Conservation (phyloP, 495 filamentous ascomycete species). For the Penicillium crystallinum region DNA sequence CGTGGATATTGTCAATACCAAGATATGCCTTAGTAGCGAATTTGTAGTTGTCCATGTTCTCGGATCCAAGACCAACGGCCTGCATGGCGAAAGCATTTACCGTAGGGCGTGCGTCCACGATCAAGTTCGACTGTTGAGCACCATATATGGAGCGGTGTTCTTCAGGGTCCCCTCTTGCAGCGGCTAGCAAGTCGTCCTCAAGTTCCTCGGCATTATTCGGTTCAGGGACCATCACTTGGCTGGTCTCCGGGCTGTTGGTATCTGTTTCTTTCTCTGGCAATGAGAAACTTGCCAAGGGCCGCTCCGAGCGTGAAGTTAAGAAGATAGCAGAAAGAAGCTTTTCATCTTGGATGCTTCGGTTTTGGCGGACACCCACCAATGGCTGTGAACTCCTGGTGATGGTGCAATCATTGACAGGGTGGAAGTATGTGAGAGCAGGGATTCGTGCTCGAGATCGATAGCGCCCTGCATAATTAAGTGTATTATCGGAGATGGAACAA, state of each 20-base stretch:
- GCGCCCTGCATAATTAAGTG: constrained; percentile 84
- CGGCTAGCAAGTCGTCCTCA: constrained; percentile 66
- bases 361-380: constrained; percentile 77
- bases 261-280: constrained; percentile 46
- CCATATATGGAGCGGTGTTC: constrained; percentile 68
- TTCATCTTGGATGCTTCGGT: constrained; percentile 93
- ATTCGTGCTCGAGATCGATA: constrained; percentile 86
- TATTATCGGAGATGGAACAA: constrained; percentile 86
- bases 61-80: constrained; percentile 85
- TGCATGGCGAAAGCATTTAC: constrained; percentile 97
- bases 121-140: constrained; percentile 89
- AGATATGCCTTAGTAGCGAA: constrained; percentile 89
- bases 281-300: constrained; percentile 42
- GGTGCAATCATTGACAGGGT: constrained; percentile 94
- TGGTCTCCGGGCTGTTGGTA: constrained; percentile 50
- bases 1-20: constrained; percentile 99
- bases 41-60: constrained; percentile 97
- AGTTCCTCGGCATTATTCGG: constrained; percentile 57
- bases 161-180: constrained; percentile 34
- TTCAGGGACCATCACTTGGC: constrained; percentile 35
- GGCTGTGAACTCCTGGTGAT: constrained; percentile 96
- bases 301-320: constrained; percentile 57
- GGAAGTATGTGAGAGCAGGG: constrained; percentile 84
- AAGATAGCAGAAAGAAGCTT: constrained; percentile 91
- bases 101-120: constrained; percentile 92